Evolutionary conservation across 2,329 filamentous ascomycete species (phyloP), one percentile per base, ranked within the genome.

Genomic region (Colletotrichum filicis): DNA sequence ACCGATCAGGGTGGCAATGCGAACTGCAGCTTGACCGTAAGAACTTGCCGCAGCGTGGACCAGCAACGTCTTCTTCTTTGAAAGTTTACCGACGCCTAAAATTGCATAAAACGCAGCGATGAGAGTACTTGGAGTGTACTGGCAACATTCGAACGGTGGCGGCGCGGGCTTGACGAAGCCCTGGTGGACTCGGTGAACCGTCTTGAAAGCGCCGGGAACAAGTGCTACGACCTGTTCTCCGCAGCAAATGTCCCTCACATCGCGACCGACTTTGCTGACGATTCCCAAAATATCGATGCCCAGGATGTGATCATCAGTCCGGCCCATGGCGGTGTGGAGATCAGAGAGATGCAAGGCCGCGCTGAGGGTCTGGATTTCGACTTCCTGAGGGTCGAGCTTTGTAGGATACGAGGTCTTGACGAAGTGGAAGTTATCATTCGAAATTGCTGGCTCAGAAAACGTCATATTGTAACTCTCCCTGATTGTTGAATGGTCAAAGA

Each of bases 31-130:
- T 49, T 85, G 80, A 1, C 87, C 87, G 24, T 84, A 79, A 0
- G 81, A 80, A 60, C 85, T 84, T 4, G 84, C 82, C 3, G 82
- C 87, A 11, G 81, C 81, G 64, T 87, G 84, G 22, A 89, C 79
- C 4, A 89, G 79, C 5, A 88, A 79, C 3, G 75, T 81, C 14
- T 81, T 76, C 0, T 77, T 78, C 0, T 69, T 65, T 2, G 74
- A 66, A 7, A 85, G 76, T 0, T 73, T 70, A 0, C 79, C 80
- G 46, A 80, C 53, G 14, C 79, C 72, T 3, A 77, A 30, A 7
- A 90, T 77, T 2, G 81, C 82, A 68, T 88, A 84, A 67, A 83
- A 82, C 1, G 86, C 87, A 5, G 85, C 83, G 26, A 83, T 74
- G 63, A 83, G 82, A 0, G 82, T 78, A 1, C 85, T 82, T 0